A percentile compares a stretch with the other conserved stretches of the same genome.
These are phyloP conservation scores for Gymnopus androsaceus DNA, from an alignment of 1,284 basidiomycete genomes.

Conservation along the genomic window DNA sequence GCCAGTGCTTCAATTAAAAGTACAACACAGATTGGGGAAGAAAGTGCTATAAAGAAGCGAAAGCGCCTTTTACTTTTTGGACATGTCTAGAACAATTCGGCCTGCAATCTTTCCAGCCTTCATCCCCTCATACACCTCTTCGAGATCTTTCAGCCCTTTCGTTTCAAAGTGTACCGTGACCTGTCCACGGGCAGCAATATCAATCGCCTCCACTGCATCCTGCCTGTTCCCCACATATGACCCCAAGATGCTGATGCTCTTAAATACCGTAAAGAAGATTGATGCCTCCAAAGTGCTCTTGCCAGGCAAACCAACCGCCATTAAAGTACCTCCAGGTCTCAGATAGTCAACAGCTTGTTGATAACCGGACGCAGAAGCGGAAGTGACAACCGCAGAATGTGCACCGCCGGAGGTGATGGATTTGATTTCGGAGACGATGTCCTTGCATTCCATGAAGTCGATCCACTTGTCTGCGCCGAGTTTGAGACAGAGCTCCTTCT, in stretches of 20 bases:
- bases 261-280: slow-evolving; percentile 77
- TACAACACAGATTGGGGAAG: too few relatives aligned
- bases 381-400: slow-evolving; percentile 73
- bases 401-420: slow-evolving; percentile 74
- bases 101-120: slow-evolving; percentile 15
- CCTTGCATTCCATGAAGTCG: slow-evolving; percentile 69
- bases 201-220: slow-evolving; percentile 72
- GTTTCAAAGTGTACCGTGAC: slow-evolving; percentile 61
- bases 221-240: slow-evolving; percentile 74
- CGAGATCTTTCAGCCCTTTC: slow-evolving; percentile 54
- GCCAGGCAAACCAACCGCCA: slow-evolving; percentile 76
- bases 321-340: slow-evolving; percentile 62
- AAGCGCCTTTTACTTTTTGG: slow-evolving; percentile 5
- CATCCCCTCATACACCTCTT: slow-evolving; percentile 27
- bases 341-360: slow-evolving; percentile 72
- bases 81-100: slow-evolving; percentile 10
- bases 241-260: slow-evolving; percentile 69
- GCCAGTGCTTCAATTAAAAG: too few relatives aligned
- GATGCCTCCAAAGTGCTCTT: slow-evolving; percentile 60
- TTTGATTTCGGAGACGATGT: slow-evolving; percentile 65
- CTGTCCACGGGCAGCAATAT: slow-evolving; percentile 69
- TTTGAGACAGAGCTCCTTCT: slow-evolving; percentile 64
- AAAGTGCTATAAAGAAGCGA: not conserved
- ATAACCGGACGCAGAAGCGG: slow-evolving; percentile 65
- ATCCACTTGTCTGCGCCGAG: slow-evolving; percentile 82